Evolutionary conservation across 306 rosid genomes (phyloP), one percentile per base, ranked within the genome.

Genomic region (Neltuma alba): DNA sequence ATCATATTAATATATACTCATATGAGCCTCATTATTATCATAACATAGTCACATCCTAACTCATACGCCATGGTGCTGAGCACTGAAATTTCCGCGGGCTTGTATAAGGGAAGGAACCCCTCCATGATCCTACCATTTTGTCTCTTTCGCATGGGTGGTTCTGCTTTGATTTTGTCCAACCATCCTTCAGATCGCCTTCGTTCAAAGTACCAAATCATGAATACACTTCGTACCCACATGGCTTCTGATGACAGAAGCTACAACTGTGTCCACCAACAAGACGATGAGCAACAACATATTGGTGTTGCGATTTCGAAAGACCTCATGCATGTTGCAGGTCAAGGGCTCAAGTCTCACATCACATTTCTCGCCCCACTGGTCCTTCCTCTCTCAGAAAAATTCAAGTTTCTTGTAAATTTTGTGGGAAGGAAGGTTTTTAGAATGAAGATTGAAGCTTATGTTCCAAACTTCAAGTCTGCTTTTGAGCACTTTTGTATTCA

Each of bases 61-160:
- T 72, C 82, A 2, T 57, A 69, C 10, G 82, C 82, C 62, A 8
- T 79, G n/a, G 45, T 79, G 2, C 11, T 71, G n/a, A 82, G 82
- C 70, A 71, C 78, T 7, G 79, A 82, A 82, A 82, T 72, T 50
- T 14, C 0, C 27, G 1, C n/a, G 10, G 9, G 30, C 44, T 14
- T 72, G 63, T 76, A 82, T 27, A 7, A 3, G 7, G 85, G 85
- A 47, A 76, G 71, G 63, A 72, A 52, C 42, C 71, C 54, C 0
- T 82, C 82, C 33, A 82, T 76, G 85, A 60, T 82, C 4, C 44
- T 81, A 10, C 13, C 41, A 1, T 70, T 71, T 62, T 76, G 79
- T 31, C 60, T 76, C 9, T 82, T 77, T 64, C 82, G 79, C 5
- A 38, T 62, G n/a, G 58, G 58, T 18, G 58, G 27, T 52, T 52